Evolutionary conservation across 2,329 filamentous ascomycete genomes (phyloP), one percentile per base, ranked within the genome.

Genomic region (Trichophyton schoenleinii): DNA sequence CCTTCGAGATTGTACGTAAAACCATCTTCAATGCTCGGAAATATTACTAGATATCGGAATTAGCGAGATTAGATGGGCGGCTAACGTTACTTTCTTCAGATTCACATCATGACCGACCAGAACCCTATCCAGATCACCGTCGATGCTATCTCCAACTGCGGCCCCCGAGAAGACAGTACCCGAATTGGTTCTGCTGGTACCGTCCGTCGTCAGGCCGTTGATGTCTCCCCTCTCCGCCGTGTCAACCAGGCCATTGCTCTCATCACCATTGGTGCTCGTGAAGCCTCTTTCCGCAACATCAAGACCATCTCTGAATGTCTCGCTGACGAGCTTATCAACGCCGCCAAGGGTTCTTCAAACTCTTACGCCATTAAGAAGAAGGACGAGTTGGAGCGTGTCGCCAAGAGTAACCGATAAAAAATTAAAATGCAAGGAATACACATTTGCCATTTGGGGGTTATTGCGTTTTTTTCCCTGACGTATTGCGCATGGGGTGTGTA

Each of bases 321-420:
- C 74, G 94, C 94, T 77, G 95, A 99, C 83, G 94, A 99, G 87
- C 86, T 99, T 79, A 97, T 99, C 88, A 99, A 99, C 86, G 95
- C 95, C 78, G 95, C 95, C 80, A 99, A 99, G 90, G 94, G 94
- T 77, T 95, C 88, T 87, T 95, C 89, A 83, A 99, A 99, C 91
- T 96, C 91, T 71, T 99, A 97, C 80, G 94, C 95, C 75, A 99
- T 99, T 87, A 99, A 99, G 91, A 99, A 99, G 91, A 99, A 99
- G 92, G 94, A 99, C 81, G 95, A 99, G 88, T 82, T 99, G 83
- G 94, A 99, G 88, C 94, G 94, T 94, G 94, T 99, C 74, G 94
- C 94, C 82, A 99, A 99, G 90, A 90, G 86, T 86, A 99, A 99
- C 88, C 89, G 94, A 88, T 99, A 97, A 91, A 58, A 58, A 58